Conservation (phyloP, 2,329 filamentous ascomycete genomes). For the Drechslerella coelobrocha region DNA sequence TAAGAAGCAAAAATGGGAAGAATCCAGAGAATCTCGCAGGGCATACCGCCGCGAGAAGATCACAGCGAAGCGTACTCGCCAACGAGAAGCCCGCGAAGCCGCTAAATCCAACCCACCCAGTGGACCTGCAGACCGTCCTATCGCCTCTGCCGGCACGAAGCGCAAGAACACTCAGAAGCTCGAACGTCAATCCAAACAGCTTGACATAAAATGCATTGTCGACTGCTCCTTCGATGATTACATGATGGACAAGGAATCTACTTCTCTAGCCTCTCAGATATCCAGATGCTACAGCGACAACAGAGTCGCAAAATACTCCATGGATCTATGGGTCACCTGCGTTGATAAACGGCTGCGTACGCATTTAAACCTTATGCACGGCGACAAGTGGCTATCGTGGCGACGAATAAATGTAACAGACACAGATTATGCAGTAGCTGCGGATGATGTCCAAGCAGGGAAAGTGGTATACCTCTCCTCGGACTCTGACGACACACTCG, state of each 20-base stretch:
- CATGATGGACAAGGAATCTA: constrained; percentile 81
- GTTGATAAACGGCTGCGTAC: constrained; percentile 78
- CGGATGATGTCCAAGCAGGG: constrained; percentile 74
- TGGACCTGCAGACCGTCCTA: constrained; percentile 58
- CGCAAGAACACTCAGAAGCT: constrained; percentile 57
- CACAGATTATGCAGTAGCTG: constrained; percentile 74
- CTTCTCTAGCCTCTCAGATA: constrained; percentile 82
- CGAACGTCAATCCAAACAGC: constrained; percentile 60
- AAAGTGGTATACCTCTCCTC: constrained; percentile 84
- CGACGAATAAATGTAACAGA: constrained; percentile 76
- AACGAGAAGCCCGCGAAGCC: constrained; percentile 63
- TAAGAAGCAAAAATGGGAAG: constrained; percentile 77
- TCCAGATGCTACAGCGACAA: constrained; percentile 92
- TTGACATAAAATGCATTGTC: constrained; percentile 81
- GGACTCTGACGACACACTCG: constrained; percentile 85
- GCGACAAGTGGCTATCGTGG: constrained; percentile 77
- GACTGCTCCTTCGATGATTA: constrained; percentile 91
- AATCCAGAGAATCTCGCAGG: constrained; percentile 68
- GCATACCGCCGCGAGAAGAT: constrained; percentile 57
- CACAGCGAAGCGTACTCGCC: constrained; percentile 64
- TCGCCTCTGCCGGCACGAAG: constrained; percentile 58
- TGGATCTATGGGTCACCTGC: constrained; percentile 77
- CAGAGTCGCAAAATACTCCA: constrained; percentile 69
- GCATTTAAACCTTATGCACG: constrained; percentile 78
- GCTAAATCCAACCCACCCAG: constrained; percentile 64